phyloP scores from a whole-genome alignment of 805 yeast species.

The Ogataea polymorpha region DNA sequence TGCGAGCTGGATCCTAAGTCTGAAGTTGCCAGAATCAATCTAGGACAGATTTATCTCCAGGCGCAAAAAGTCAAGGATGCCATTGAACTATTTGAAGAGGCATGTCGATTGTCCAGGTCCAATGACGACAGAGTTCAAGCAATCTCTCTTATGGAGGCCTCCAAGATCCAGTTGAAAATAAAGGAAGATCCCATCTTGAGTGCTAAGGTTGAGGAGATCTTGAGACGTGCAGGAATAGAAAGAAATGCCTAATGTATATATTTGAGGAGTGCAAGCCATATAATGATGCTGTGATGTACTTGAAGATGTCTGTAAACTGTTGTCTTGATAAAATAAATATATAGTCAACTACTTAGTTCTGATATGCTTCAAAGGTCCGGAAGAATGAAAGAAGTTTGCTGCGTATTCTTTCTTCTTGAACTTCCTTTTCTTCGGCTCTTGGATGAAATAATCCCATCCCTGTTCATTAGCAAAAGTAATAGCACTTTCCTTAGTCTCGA shows the following conservation, averaged over 20 bases:
- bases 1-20: conserved; percentile 80
- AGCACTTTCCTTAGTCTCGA: conserved; percentile 74
- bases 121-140: conserved; percentile 87
- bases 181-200: conserved; percentile 65
- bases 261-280: background rate
- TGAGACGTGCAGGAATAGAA: conserved; percentile 37
- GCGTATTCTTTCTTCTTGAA: conserved; percentile 76
- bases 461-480: conserved; percentile 75
- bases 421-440: conserved; percentile 73
- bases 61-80: conserved; percentile 81
- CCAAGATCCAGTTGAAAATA: conserved; percentile 82
- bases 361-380: conserved; percentile 73
- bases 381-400: conserved; percentile 62
- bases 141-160: conserved; percentile 86
- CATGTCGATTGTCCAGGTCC: conserved; percentile 78
- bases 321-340: background rate
- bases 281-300: background rate
- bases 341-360: conserved; percentile 58
- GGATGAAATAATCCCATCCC: conserved; percentile 81
- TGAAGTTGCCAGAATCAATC: conserved; percentile 84
- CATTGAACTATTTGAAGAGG: conserved; percentile 73
- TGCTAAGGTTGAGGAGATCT: conserved; percentile 58
- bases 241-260: conserved; percentile 7
- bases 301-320: background rate
- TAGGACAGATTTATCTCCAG: conserved; percentile 89